phyloP scores from a whole-genome alignment of 768 basidiomycete species.

The Guyanaporus albipodus region DNA sequence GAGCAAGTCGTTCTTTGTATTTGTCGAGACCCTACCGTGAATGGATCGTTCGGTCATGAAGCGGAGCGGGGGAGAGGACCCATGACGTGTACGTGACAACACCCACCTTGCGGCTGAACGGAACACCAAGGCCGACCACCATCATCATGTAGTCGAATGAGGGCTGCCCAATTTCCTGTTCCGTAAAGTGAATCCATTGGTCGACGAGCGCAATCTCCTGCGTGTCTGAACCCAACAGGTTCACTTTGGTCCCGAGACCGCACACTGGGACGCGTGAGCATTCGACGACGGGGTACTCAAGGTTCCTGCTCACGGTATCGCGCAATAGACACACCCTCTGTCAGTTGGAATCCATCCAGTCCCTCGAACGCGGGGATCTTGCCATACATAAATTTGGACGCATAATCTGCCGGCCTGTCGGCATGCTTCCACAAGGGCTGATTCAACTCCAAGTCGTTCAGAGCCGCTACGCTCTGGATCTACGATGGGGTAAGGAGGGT shows the following conservation, averaged over 20 bases:
- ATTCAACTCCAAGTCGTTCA: constrained; percentile 13
- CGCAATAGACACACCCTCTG: constrained; percentile 15
- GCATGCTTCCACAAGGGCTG: constrained; percentile 1
- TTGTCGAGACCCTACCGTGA: neutral
- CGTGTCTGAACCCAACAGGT: too few species aligned
- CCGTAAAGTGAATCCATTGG: too few species aligned
- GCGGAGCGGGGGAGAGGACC: too few species aligned
- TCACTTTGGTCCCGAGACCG: too few species aligned
- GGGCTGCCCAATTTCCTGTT: too few species aligned
- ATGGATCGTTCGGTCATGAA: neutral
- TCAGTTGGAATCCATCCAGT: constrained; percentile 15
- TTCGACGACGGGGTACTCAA: neutral
- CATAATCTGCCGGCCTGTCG: constrained; percentile 12
- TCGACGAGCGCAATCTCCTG: too few species aligned
- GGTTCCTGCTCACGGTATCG: constrained; percentile 16
- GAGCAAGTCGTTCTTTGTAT: constrained; percentile 1
- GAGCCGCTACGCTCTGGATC: constrained; percentile 14
- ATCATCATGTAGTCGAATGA: neutral
- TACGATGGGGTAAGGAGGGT: neutral
- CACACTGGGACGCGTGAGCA: neutral
- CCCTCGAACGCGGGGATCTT: constrained; percentile 22
- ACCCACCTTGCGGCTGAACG: constrained; percentile 11
- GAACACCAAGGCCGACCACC: neutral
- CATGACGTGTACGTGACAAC: too few species aligned
- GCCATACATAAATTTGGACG: constrained; percentile 12